A percentile compares a stretch with the other conserved stretches of the same genome.
Conservation (phyloP, 1,139 yeast genomes). For the Cylindricascospora bacillispora region DNA sequence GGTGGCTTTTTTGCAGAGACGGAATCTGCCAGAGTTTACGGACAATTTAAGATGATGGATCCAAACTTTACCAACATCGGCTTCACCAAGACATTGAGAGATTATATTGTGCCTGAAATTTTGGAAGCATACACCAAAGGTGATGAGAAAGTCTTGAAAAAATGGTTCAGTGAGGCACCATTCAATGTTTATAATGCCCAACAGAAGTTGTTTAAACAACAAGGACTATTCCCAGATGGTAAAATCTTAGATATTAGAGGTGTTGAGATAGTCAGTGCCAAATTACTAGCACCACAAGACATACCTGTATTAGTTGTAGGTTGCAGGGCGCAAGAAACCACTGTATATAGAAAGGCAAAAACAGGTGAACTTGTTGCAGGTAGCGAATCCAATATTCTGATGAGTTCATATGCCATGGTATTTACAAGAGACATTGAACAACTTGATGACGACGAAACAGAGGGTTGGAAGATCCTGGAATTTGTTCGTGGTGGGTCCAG, state of each 20-base stretch:
- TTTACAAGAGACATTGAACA: constrained; percentile 88
- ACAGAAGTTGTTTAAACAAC: constrained; percentile 85
- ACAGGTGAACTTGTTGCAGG: constrained; percentile 96
- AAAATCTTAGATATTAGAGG: constrained; percentile 89
- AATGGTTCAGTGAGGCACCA: constrained; percentile 96
- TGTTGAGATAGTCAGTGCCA: constrained; percentile 83
- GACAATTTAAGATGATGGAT: constrained; percentile 79
- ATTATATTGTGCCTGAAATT: constrained; percentile 88
- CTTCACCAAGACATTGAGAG: constrained; percentile 76
- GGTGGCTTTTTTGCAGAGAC: constrained; percentile 92
- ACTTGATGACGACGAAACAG: constrained; percentile 78
- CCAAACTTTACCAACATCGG: constrained; percentile 73
- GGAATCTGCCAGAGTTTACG: constrained; percentile 83
- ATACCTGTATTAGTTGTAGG: constrained; percentile 88
- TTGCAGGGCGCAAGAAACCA: constrained; percentile 95
- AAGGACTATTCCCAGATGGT: constrained; percentile 86
- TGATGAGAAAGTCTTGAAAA: constrained; percentile 67
- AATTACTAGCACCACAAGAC: constrained; percentile 81
- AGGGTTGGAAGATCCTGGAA: constrained; percentile 95
- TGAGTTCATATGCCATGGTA: constrained; percentile 93
- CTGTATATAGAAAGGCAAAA: constrained; percentile 75
- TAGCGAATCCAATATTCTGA: constrained; percentile 81
- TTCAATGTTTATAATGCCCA: constrained; percentile 89
- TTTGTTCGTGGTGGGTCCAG: constrained; percentile 91
- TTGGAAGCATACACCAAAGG: constrained; percentile 93